Evolutionary conservation across 1,284 basidiomycete genomes (phyloP), one percentile per base, ranked within the genome.

Genomic region (Ceratobasidium theobromae): DNA sequence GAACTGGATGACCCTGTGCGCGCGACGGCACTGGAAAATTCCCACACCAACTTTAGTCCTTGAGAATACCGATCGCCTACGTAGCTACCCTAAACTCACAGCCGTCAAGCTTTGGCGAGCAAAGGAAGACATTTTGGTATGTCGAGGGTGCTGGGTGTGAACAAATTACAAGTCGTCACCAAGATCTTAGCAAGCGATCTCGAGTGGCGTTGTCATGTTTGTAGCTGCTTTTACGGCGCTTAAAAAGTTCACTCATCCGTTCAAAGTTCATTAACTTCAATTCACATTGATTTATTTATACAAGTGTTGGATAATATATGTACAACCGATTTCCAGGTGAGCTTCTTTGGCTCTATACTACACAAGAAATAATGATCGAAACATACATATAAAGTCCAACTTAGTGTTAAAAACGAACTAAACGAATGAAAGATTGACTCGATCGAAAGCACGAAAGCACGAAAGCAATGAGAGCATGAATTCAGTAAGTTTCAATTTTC

Each of bases 1-100:
- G 77, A 90, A 86, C 16, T n/a, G 54, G 43, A 82, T 74, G 27
- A 57, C 54, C 40, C 18, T 57, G 54, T 57, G 57, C 46, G 57
- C 57, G 28, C 57, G 57, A 14, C 57, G 57, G 46, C 57, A 49
- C 57, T 62, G 30, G 40, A 51, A 62, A 58, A 62, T 49, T 62
- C 57, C 57, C 57, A 62, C 57, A 62, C 57, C 32, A 25, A 18
- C n/a, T 27, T 57, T 40, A 57, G 40, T n/a, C 40, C 23, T 30
- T n/a, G 23, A 46, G 21, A 23, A 30, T 21, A 11, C 38, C n/a
- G 14, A 33, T 30, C 35, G 27, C 6, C 18, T 25, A 18, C 11
- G 14, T 18, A n/a, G 21, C 27, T 48, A 25, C 14, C 45, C 1
- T 3, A 28, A 16, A 46, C 57, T 32, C 30, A 62, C 57, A 28